These are phyloP conservation scores for Ceratonia siliqua DNA, from an alignment of 306 rosid species.

Conservation along the genomic window DNA sequence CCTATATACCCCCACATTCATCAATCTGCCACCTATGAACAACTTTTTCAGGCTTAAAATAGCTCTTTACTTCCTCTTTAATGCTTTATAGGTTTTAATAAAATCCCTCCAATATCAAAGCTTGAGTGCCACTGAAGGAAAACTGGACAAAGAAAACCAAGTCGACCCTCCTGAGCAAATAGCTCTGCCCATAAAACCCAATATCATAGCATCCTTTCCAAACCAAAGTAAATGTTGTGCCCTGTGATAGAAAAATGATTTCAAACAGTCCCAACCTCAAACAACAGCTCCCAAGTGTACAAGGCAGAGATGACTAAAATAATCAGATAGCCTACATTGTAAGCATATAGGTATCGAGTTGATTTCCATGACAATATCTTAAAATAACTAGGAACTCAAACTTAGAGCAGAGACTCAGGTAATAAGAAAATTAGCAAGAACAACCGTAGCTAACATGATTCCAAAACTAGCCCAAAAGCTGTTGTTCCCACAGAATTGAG, in stretches of 20 bases:
- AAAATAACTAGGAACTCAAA: neutral
- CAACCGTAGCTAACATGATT: slow-evolving; percentile 8
- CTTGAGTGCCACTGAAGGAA: neutral
- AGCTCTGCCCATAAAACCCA: neutral
- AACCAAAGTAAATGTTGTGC: neutral
- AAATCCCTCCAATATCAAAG: neutral
- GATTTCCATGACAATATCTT: too few species aligned
- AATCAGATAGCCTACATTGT: neutral
- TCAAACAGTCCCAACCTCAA: neutral
- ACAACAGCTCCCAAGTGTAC: neutral
- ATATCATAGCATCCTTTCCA: neutral
- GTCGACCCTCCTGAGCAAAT: neutral
- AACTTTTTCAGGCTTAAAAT: too few species aligned
- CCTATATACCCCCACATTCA: neutral
- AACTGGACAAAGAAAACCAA: neutral
- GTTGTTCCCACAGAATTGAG: slow-evolving; percentile 2
- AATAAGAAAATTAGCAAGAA: neutral
- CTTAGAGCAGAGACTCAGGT: neutral
- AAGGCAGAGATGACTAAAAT: neutral
- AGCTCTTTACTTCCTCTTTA: neutral
- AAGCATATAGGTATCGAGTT: neutral
- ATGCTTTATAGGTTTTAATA: neutral
- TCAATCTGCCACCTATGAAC: neutral
- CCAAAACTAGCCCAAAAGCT: slow-evolving; percentile 19
- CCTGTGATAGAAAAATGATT: neutral